Base-by-base conservation (phyloP, 176 grass and related monocot species). In the Luzula sylvatica region DNA sequence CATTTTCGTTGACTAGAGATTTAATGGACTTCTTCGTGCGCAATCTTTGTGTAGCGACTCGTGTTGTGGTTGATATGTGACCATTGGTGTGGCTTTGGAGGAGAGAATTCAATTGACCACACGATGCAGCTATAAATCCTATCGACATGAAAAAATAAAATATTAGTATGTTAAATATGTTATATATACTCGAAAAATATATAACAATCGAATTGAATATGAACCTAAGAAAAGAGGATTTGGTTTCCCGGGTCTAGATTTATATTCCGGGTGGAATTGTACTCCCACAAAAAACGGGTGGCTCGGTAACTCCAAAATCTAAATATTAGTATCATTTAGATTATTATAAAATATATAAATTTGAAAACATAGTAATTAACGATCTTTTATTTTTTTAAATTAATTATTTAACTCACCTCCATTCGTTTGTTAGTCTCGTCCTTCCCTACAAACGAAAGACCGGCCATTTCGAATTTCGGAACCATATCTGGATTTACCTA, bases 401-500 rank as follows among this genome's bases (percentile, higher is more conserved):
- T 14, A 8, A 78, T 42, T 49, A 63, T 46, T 35, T 64, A 64
- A 55, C 41, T n/a, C 73, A 98, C 92, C 92, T 86, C 92, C 92
- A 98, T 98, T 44, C 92, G 65, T 45, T 28, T 77, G 68, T 77
- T 70, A 30, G 65, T 90, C 62, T 90, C 75, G 52, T 90, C 92
- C 65, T 87, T 90, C 28, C 92, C 92, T 20, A 98, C 92, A 71
- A 98, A 98, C 18, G 45, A 40, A 74, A 98, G 72, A 18, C 92
- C 92, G 7, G 85, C 81, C n/a, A 61, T 87, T 74, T 98, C 92
- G 54, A 98, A 73, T 16, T 80, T 78, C 0, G 65, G 20, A 6
- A 98, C 81, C 85, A 98, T 83, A 51, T 89, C 78, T 61, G 92
- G 92, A 58, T 98, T 98, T 27, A 98, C 81, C 92, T 98, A 68